Evolutionary conservation across 306 rosid species (phyloP).

Genomic region (Vigna hirtella): DNA sequence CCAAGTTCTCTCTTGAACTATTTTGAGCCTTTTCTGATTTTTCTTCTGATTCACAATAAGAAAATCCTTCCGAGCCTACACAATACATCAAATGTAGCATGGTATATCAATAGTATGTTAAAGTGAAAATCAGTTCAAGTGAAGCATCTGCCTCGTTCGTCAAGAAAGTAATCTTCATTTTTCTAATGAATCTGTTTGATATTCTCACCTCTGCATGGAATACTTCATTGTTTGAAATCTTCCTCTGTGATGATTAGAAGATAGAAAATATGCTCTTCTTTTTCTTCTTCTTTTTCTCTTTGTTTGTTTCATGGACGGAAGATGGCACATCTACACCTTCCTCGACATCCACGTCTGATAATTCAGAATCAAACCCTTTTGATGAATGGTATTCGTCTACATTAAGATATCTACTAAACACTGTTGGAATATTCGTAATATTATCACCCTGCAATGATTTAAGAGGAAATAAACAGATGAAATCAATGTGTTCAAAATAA

Average conservation of each 20-base stretch:
- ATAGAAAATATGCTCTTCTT: background rate
- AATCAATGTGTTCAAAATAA: conserved; percentile 14
- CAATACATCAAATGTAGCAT: no score
- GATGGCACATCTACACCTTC: background rate
- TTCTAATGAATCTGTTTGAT: conserved; percentile 1
- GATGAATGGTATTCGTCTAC: conserved; percentile 26
- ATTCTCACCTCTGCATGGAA: conserved; percentile 57
- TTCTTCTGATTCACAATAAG: no score
- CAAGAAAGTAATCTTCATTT: conserved; percentile 16
- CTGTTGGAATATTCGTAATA: background rate
- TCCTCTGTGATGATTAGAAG: conserved; percentile 27
- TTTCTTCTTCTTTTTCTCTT: no score
- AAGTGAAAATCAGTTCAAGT: background rate
- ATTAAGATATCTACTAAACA: background rate
- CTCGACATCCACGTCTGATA: background rate
- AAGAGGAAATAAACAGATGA: background rate
- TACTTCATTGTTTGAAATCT: conserved; percentile 30
- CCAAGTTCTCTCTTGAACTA: background rate
- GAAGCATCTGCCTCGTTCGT: conserved; percentile 16
- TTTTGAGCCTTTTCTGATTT: no score
- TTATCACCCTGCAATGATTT: conserved; percentile 44
- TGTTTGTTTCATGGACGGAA: no score
- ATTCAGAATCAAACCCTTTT: conserved; percentile 3
- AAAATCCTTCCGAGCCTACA: no score
- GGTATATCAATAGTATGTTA: no score